Conservation (phyloP, 2,329 filamentous ascomycete species). For the Cladophialophora yegresii region DNA sequence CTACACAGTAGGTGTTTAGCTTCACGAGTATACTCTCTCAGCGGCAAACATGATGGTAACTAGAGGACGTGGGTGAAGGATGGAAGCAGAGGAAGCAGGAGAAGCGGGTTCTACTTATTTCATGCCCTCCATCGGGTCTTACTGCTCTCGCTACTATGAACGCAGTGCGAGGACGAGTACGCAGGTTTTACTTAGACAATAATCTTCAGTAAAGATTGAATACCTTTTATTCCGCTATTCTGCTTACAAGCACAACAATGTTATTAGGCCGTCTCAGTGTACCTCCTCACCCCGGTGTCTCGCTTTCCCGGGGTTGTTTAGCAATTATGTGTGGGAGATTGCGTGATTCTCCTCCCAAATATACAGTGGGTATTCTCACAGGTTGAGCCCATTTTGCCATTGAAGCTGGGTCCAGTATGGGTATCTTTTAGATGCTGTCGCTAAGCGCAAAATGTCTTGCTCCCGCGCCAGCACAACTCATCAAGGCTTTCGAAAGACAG, state of each 20-base stretch:
- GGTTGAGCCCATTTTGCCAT: conserved; percentile 4
- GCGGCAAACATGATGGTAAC: neutral
- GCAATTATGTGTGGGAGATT: conserved; percentile 8
- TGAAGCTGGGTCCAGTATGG: conserved; percentile 9
- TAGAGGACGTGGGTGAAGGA: no score
- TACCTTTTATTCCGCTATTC: neutral
- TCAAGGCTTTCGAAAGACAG: conserved; percentile 3
- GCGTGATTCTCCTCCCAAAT: conserved; percentile 6
- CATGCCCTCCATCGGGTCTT: no score
- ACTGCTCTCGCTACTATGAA: no score
- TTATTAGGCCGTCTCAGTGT: neutral
- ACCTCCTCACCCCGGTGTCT: neutral
- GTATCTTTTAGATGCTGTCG: conserved; percentile 20
- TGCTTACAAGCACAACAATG: neutral
- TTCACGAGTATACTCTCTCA: neutral
- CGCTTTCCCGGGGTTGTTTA: neutral
- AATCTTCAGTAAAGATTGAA: neutral
- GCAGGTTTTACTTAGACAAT: neutral
- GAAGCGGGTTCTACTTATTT: neutral
- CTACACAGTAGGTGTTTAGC: neutral
- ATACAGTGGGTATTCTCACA: conserved; percentile 12
- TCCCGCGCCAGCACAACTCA: conserved; percentile 7
- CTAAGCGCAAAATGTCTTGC: neutral
- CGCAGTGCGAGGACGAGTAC: neutral
- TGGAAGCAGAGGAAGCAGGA: neutral